These are phyloP conservation scores for Aspergillus conjunctus DNA, from an alignment of 495 filamentous ascomycete species.

Conservation along the genomic window DNA sequence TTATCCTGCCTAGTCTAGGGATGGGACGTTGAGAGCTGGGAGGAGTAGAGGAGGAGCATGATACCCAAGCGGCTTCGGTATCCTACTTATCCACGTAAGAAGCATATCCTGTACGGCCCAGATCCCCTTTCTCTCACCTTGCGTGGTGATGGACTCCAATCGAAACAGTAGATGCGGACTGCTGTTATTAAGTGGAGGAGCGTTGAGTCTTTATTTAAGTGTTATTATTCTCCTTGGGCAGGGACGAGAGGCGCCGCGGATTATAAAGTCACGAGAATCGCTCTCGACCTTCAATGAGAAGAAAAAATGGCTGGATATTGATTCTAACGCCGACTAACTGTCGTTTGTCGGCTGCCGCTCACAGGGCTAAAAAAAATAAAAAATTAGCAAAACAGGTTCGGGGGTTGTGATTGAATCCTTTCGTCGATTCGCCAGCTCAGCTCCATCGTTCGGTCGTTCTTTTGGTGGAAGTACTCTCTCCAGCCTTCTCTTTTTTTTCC, in stretches of 20 bases:
- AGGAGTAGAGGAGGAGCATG: neutral
- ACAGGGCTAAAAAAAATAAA: neutral
- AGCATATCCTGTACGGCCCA: constrained; percentile 6
- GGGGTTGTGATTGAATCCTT: constrained; percentile 10
- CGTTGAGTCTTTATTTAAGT: neutral
- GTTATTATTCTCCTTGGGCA: constrained; percentile 1
- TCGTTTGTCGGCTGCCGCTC: constrained; percentile 11
- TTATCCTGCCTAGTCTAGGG: too few species aligned
- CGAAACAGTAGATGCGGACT: neutral
- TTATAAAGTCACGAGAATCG: neutral
- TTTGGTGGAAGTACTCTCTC: constrained; percentile 18
- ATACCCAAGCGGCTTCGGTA: neutral
- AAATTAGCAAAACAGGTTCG: constrained; percentile 10
- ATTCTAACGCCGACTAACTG: constrained; percentile 14
- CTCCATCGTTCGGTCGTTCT: constrained; percentile 16
- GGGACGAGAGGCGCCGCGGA: neutral
- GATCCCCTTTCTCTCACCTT: constrained; percentile 12
- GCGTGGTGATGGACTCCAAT: constrained; percentile 16
- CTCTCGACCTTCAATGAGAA: neutral
- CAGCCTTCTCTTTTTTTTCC: constrained; percentile 25
- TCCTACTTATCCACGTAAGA: constrained; percentile 13
- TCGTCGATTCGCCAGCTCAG: constrained; percentile 13
- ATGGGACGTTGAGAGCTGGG: neutral
- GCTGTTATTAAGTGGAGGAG: neutral
- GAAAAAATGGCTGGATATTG: constrained; percentile 15